Evolutionary conservation across 2,329 filamentous ascomycete species (phyloP), one percentile per base, ranked within the genome.

Genomic region (Sporothrix brasiliensis): DNA sequence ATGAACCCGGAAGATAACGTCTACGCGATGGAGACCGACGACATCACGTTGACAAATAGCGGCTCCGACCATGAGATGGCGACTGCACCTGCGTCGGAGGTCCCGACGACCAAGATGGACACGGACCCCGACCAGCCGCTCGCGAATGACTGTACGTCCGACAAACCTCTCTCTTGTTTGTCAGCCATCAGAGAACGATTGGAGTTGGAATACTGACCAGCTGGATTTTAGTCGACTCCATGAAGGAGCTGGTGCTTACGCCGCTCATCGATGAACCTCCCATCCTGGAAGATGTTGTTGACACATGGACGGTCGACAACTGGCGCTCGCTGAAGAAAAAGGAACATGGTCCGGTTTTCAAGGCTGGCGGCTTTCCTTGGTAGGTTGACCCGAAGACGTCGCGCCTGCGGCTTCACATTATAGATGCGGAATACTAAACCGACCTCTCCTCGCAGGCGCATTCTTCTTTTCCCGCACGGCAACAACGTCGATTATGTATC

Each of bases 401-500:
- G 49, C 16, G 47, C 34, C 14, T 24, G 52, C 13, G 16, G 4
- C 41, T n/a, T 24, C 24, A 9, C 49, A 19, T 39, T 1, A 5
- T 14, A 10, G 39, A 27, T 9, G 14, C 34, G n/a, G 2, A 4
- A 34, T 4, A n/a, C 61, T 65, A 21, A 65, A 50, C 61, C 7
- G 3, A 13, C 6, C 11, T 19, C 65, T 49, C 39, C 60, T 27
- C 73, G 49, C n/a, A 94, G 91, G 95, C 91, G 94, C 76, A 91
- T 98, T 76, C 87, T 99, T 16, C 93, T 99, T 79, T 99, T 99
- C 77, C 94, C 95, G 0, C 93, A 90, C 73, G 95, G 95, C 67
- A 99, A 99, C 79, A 94, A 97, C 75, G 92, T 94, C 70, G 94
- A 98, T 74, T 91, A 92, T 77, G 93, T 91, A 61, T 98, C 95